Base-by-base conservation (phyloP, 768 basidiomycete genomes). In the Russula lepida region DNA sequence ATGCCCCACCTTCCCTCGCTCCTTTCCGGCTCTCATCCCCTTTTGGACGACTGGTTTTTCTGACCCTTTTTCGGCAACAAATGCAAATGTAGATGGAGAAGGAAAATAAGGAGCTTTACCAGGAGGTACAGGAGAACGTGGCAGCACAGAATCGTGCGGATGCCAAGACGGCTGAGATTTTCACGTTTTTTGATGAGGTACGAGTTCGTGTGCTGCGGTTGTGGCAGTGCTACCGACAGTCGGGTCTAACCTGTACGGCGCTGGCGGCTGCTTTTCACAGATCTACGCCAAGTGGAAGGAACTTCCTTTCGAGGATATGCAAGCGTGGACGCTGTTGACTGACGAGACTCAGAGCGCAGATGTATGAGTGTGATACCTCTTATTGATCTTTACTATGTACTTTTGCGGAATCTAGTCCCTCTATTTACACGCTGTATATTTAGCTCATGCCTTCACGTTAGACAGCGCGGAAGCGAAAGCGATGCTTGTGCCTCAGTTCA, bases 251-350 rank as follows among this genome's bases (percentile, higher is more conserved):
- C 7, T 15, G 37, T 15, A 28, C 8, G 33, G 3, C 19, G 8
- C 7, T 6, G 8, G 11, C 17, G 17, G 50, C 46, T 21, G 53
- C 50, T 19, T 19, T 57, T 55, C 27, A 50, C 60, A 84, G 85
- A 73, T 78, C 1, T 76, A 75, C 54, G 71, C 74, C 12, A 76
- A 75, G 55, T 88, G 85, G 83, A 70, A 72, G 58, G 73, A 78
- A 28, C 68, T 87, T 8, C 83, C 85, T 1, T 74, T 78, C 54
- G 84, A 87, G n/a, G 81, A 86, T 28, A 81, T 89, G n/a, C 68
- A 74, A 33, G 21, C 50, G 23, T 79, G 78, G 78, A 68, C 74
- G 12, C 59, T 79, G 57, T 69, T 73, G 57, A 66, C 71, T 0
- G 74, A 74, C 2, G 77, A 79, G 65, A 73, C 71, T 21, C 63